A percentile compares a stretch with the other conserved stretches of the same genome.
phyloP scores from a whole-genome alignment of 495 filamentous ascomycete species.

The Extremus antarcticus region DNA sequence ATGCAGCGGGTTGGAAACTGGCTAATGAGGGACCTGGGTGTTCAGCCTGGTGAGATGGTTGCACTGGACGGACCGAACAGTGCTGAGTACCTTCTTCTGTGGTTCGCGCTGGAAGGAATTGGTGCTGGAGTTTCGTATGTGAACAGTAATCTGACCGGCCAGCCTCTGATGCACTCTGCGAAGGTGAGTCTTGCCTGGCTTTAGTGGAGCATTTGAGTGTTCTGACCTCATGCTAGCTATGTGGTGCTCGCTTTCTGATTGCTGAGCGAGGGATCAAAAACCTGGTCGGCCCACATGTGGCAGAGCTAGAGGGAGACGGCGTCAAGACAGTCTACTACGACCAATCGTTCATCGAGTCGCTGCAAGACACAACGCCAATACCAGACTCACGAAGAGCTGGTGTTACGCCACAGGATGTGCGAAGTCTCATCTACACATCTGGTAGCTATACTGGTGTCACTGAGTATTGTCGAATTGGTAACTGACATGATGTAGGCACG shows the following conservation, averaged over 20 bases:
- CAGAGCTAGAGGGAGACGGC: not conserved
- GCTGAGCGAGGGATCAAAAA: slow-evolving; percentile 7
- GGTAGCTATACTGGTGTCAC: slow-evolving; percentile 38
- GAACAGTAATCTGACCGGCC: slow-evolving; percentile 79
- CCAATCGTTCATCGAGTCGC: slow-evolving; percentile 4
- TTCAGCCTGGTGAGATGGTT: slow-evolving; percentile 70
- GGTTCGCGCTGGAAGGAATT: slow-evolving; percentile 75
- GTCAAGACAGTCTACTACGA: slow-evolving; percentile 9
- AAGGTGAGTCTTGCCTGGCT: slow-evolving; percentile 34
- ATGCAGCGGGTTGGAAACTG: slow-evolving; percentile 71
- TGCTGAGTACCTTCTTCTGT: slow-evolving; percentile 69
- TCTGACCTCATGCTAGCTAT: slow-evolving; percentile 3
- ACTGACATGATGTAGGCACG: slow-evolving; percentile 65
- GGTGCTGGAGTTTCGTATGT: slow-evolving; percentile 79
- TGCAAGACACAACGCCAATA: slow-evolving; percentile 10
- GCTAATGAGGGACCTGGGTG: slow-evolving; percentile 56
- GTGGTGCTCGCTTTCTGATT: slow-evolving; percentile 6
- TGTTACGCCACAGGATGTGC: slow-evolving; percentile 42
- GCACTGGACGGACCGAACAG: slow-evolving; percentile 85
- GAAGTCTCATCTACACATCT: slow-evolving; percentile 70
- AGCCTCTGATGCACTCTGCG: slow-evolving; percentile 72
- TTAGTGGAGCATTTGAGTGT: not conserved
- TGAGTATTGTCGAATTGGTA: slow-evolving; percentile 40
- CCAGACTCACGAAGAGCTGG: not conserved
- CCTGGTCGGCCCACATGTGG: slow-evolving; percentile 8